phyloP scores from a whole-genome alignment of 2,329 filamentous ascomycete species.

The Fusarium bulbicola region DNA sequence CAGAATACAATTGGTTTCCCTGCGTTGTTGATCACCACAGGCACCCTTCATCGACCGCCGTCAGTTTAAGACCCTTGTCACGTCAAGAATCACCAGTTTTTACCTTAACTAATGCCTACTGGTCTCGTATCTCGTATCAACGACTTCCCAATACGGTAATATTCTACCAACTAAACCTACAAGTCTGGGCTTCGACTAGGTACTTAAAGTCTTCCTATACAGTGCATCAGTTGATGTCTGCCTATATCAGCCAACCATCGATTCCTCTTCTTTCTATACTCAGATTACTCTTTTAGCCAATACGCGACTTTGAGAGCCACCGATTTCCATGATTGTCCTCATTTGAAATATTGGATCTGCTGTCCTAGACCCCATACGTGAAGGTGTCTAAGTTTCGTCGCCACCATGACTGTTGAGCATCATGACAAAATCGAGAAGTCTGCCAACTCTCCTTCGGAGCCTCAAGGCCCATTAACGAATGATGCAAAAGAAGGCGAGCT shows the following conservation, averaged over 20 bases:
- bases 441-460: constrained; percentile 1
- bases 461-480: background rate
- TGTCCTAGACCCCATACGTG: background rate
- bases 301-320: background rate
- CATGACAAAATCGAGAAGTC: constrained; percentile 25
- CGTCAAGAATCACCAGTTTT: background rate
- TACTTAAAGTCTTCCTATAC: background rate
- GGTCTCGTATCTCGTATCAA: constrained; percentile 34
- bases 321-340: background rate
- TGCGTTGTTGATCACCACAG: background rate
- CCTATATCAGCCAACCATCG: constrained; percentile 12
- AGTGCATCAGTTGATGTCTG: background rate
- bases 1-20: background rate
- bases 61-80: constrained; percentile 6
- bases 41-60: background rate
- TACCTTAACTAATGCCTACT: background rate
- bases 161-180: background rate
- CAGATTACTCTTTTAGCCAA: background rate
- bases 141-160: background rate
- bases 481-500: constrained; percentile 41
- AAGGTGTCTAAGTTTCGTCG: background rate
- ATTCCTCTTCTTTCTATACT: background rate
- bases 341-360: background rate
- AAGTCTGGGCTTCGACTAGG: background rate
- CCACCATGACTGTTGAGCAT: constrained; percentile 28